Conservation (phyloP, 2,329 filamentous ascomycete species). For the Ascochyta lentis region DNA sequence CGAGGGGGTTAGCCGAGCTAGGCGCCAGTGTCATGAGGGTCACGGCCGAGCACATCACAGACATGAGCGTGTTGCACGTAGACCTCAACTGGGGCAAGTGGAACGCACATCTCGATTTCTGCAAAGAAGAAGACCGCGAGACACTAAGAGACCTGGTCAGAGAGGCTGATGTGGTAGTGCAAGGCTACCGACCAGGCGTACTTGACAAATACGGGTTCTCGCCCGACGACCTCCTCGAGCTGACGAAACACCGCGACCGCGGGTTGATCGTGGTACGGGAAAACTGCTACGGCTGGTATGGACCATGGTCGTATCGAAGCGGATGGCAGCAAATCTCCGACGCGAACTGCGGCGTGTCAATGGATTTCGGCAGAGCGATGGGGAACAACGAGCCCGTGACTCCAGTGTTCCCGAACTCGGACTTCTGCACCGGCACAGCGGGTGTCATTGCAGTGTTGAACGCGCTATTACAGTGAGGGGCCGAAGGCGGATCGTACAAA, state of each 20-base stretch:
- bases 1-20: constrained; percentile 53
- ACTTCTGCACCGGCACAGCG: constrained; percentile 55
- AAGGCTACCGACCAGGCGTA: constrained; percentile 58
- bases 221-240: constrained; percentile 49
- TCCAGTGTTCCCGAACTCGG: constrained; percentile 54
- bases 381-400: constrained; percentile 55
- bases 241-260: constrained; percentile 50
- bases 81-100: constrained; percentile 62
- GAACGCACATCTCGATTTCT: constrained; percentile 55
- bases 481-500: constrained; percentile 50
- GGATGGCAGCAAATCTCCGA: constrained; percentile 64
- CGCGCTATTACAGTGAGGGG: constrained; percentile 50
- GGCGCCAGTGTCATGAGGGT: constrained; percentile 58
- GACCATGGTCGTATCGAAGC: constrained; percentile 54
- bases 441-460: constrained; percentile 53
- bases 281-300: constrained; percentile 63
- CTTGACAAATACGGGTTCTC: constrained; percentile 58
- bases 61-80: constrained; percentile 51
- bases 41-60: constrained; percentile 50
- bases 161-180: constrained; percentile 59
- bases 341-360: constrained; percentile 54
- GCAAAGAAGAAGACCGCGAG: constrained; percentile 47
- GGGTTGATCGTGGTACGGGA: constrained; percentile 59
- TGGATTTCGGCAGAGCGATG: constrained; percentile 57
- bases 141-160: constrained; percentile 52